Conservation (phyloP, 2,329 filamentous ascomycete species). For the Exophiala dermatitidis region DNA sequence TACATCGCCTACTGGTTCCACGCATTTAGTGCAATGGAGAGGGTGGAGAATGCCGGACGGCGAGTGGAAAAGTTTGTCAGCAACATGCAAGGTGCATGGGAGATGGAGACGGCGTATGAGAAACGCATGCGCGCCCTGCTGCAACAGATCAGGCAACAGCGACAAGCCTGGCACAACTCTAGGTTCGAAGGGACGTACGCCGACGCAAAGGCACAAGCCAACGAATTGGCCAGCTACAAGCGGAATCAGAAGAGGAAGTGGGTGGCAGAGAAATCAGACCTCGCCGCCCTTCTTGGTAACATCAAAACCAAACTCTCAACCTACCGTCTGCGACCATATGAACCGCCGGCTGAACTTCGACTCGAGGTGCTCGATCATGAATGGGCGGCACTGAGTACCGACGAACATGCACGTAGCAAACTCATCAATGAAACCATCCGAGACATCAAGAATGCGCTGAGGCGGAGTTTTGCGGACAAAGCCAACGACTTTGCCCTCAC, state of each 20-base stretch:
- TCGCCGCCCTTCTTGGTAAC: slow-evolving; percentile 87
- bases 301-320: slow-evolving; percentile 98
- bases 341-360: slow-evolving; percentile 76
- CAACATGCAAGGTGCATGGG: slow-evolving; percentile 98
- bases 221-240: slow-evolving; percentile 82
- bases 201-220: slow-evolving; percentile 82
- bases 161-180: slow-evolving; percentile 67
- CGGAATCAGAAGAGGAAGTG: slow-evolving; percentile 82
- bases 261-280: slow-evolving; percentile 96
- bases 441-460: slow-evolving; percentile 94
- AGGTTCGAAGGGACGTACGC: slow-evolving; percentile 85
- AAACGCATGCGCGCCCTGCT: slow-evolving; percentile 79
- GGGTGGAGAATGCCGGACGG: slow-evolving; percentile 92
- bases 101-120: slow-evolving; percentile 97
- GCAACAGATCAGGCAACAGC: slow-evolving; percentile 64
- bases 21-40: slow-evolving; percentile 97
- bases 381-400: slow-evolving; percentile 71
- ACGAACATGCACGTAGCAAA: slow-evolving; percentile 83
- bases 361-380: slow-evolving; percentile 74
- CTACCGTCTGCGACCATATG: slow-evolving; percentile 83
- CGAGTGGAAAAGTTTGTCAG: slow-evolving; percentile 97
- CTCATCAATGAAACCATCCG: slow-evolving; percentile 96
- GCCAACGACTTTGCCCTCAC: slow-evolving; percentile 96
- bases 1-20: slow-evolving; percentile 99
- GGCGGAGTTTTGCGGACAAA: slow-evolving; percentile 91